These are phyloP conservation scores for Corchorus capsularis DNA, from an alignment of 345 rosid species.

Conservation along the genomic window DNA sequence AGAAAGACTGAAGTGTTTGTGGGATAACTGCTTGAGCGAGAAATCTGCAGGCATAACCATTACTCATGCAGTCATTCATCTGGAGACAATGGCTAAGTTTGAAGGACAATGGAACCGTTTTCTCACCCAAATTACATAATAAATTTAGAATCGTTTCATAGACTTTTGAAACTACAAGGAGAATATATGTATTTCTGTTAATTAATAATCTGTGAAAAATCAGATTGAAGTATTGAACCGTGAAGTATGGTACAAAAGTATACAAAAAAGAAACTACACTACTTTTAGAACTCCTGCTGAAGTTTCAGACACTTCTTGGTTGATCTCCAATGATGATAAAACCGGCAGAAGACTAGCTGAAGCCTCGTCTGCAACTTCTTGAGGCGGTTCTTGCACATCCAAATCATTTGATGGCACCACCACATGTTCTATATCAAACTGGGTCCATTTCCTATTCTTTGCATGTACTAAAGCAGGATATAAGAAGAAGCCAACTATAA, in stretches of 20 bases:
- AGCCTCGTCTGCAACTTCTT: conserved; percentile 57
- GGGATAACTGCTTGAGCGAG: no score
- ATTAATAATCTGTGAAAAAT: background rate
- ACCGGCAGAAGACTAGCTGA: conserved; percentile 46
- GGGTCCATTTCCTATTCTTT: conserved; percentile 55
- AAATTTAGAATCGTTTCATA: no score
- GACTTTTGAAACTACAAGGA: background rate
- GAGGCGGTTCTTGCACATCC: conserved; percentile 25
- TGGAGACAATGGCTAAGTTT: no score
- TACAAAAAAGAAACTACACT: conserved; percentile 28
- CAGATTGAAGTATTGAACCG: background rate
- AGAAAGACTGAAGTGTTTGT: no score
- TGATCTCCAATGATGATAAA: conserved; percentile 3
- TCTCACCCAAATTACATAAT: no score
- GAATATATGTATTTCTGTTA: background rate
- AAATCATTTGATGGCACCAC: conserved; percentile 19
- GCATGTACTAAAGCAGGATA: conserved; percentile 55
- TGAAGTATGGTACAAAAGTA: conserved; percentile 3
- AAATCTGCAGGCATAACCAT: no score
- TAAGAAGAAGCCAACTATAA: conserved; percentile 56
- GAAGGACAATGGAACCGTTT: no score
- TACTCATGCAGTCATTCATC: no score
- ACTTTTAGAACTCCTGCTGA: conserved; percentile 26
- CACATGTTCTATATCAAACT: conserved; percentile 36
- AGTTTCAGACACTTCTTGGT: conserved; percentile 24